Percentiles rank a stretch among this genome's conserved stretches.
Evolutionary conservation across 108 stramenopile genomes (phyloP).

Genomic region (Stephanodiscus triporus): DNA sequence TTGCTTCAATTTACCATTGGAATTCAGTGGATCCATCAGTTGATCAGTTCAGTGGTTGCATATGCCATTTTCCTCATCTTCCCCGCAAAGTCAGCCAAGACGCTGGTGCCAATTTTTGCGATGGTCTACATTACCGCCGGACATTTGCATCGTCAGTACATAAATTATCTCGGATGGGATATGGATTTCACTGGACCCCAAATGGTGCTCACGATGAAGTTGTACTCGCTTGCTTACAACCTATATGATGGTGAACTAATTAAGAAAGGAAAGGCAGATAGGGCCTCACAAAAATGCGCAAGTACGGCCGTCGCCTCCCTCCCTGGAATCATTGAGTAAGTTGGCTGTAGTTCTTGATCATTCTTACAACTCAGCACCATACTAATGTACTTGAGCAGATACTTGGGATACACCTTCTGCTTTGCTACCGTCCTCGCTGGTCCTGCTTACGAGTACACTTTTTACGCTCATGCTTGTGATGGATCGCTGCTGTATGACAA

Average conservation of each 20-base stretch:
- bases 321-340: conserved; percentile 80
- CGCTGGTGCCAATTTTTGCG: conserved; percentile 84
- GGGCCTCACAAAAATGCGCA: conserved; percentile 84
- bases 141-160: conserved; percentile 94
- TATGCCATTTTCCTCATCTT: conserved; percentile 86
- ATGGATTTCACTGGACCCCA: conserved; percentile 96
- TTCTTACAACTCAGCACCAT: neutral
- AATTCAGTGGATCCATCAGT: conserved; percentile 96
- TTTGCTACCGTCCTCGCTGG: conserved; percentile 94
- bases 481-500: conserved; percentile 73
- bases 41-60: conserved; percentile 86
- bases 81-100: conserved; percentile 71
- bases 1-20: conserved; percentile 90
- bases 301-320: conserved; percentile 77
- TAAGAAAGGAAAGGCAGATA: conserved; percentile 61
- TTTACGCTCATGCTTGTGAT: conserved; percentile 75
- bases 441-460: conserved; percentile 85
- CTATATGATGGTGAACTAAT: conserved; percentile 90
- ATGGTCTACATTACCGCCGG: conserved; percentile 89
- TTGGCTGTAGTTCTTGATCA: neutral
- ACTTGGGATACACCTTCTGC: conserved; percentile 95
- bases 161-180: conserved; percentile 96
- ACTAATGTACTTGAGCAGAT: conserved; percentile 31
- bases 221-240: conserved; percentile 97
- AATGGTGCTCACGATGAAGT: conserved; percentile 96